A percentile compares a stretch with the other conserved stretches of the same genome.
Evolutionary conservation across 78 protist genomes (phyloP).

Genomic region (Dictyostelium brefeldianum): DNA sequence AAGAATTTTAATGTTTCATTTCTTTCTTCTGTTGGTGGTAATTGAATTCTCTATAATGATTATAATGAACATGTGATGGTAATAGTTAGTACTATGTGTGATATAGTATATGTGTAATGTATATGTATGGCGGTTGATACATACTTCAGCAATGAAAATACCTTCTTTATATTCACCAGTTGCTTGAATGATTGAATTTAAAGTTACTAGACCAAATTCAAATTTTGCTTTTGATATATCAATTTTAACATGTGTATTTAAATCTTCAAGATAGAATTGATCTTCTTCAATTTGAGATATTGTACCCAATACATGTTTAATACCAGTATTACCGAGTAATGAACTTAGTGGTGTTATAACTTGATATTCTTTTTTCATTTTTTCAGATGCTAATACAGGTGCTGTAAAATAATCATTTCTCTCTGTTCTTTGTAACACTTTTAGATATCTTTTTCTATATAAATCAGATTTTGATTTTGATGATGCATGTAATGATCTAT

Average conservation of each 20-base stretch:
- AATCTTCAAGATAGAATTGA: conserved; percentile 45
- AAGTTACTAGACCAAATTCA: conserved; percentile 37
- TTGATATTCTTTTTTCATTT: not conserved
- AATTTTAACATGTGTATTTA: conserved; percentile 39
- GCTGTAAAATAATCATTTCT: conserved; percentile 31
- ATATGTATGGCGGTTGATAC: not conserved
- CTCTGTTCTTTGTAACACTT: conserved; percentile 45
- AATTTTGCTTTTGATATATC: conserved; percentile 40
- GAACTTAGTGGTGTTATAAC: conserved; percentile 53
- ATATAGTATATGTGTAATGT: not conserved
- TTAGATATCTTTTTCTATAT: conserved; percentile 45
- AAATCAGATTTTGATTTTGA: conserved; percentile 53
- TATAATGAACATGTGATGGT: not conserved
- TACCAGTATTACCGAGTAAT: conserved; percentile 54
- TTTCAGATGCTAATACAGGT: conserved; percentile 39
- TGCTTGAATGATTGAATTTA: conserved; percentile 54
- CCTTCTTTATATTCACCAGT: conserved; percentile 55
- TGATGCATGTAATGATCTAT: conserved; percentile 42
- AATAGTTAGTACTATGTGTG: not conserved
- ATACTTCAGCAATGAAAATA: conserved; percentile 38
- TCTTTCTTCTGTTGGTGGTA: conserved; percentile 42
- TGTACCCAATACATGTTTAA: conserved; percentile 47
- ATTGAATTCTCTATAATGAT: not conserved
- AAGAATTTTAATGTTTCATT: conserved; percentile 20
- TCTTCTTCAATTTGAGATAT: conserved; percentile 61